Base-by-base conservation (phyloP, 148 eudicot genomes). In the Polygonum maritimum region DNA sequence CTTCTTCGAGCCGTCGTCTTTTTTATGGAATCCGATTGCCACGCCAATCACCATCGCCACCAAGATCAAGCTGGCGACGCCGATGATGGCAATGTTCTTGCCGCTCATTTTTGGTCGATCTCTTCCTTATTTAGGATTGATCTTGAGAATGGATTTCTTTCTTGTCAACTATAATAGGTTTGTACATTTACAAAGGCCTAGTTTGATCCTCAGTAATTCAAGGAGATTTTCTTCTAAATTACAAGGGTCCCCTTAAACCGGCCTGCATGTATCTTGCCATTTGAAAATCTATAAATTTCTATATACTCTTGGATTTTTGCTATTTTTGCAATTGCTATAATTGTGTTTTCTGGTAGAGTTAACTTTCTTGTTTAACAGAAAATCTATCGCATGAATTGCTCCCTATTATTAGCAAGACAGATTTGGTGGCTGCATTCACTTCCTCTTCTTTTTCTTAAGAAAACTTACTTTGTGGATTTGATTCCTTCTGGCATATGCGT, bases 1-100 rank as follows among this genome's bases (percentile, higher is more conserved):
- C 0, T 74, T n/a, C 0, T 12, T 5, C 2, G 74, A 21, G 7
- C 19, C 22, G 8, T 48, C 73, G 54, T 63, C 65, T 1, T 75
- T 49, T 4, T 75, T 55, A 1, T 35, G 80, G 16, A 83, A 40
- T 3, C 84, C 87, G 18, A 88, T 36, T 0, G 85, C 44, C 60
- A 85, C 88, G 0, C 86, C 89, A 3, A 84, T 85, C 77, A 86
- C 85, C 79, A 83, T 47, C n/a, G 80, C 87, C 48, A 87, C 83
- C 7, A 90, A 54, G 54, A 90, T 83, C 76, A 90, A 63, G 51
- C 85, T 75, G 47, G 88, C 81, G 2, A 86, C 45, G 8, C 74
- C 48, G 1, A 86, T 69, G 19, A 88, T 47, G n/a, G 78, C 78
- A 2, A 77, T 36, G 71, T 82, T 83, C 52, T 83, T 85, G 14